Base-by-base conservation (phyloP, 2,329 filamentous ascomycete genomes). In the Pseudogymnoascus sp. region DNA sequence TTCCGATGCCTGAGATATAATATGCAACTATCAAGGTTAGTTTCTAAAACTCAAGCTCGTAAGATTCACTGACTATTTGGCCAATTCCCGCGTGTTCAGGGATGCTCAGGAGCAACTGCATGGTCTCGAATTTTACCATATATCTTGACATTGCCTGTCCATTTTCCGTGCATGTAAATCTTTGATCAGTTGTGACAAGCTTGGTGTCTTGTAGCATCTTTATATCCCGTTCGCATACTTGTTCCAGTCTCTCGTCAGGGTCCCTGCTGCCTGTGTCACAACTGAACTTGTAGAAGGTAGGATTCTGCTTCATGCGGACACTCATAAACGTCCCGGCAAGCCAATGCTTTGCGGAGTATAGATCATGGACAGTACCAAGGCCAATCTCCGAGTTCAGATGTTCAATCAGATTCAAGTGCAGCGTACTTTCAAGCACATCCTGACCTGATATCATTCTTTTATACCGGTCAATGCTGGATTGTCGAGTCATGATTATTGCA, bases 351-450 rank as follows among this genome's bases (percentile, higher is more conserved):
- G 91, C 91, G 0, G 86, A 83, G 1, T 79, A 71, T 0, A 87
- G 72, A 67, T 87, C 81, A 4, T 76, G 81, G 61, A 95, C 85
- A 0, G 89, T 92, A 0, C 88, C 87, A 1, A 95, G 78, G 1
- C 87, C 87, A 58, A 93, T 88, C 70, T 95, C 91, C 1, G 91
- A 91, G 69, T 95, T 95, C 66, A 96, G 74, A 69, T 95, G 90
- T 66, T 93, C 90, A 59, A 92, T 87, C 0, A 96, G 75, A 67
- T 93, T 91, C 29, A 85, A 77, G 73, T 96, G 91, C 6, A 96
- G 77, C 16, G 81, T 86, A 73, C 91, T 95, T 71, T 96, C 91
- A 1, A 95, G 75, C 2, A 84, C 77, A 65, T 93, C 87, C 61
- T 86, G 80, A 0, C 90, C 90, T 0, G 87, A 86, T 1, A 90